phyloP scores from a whole-genome alignment of 1,139 yeast genomes.

The Saccharomycopsis hybrid region DNA sequence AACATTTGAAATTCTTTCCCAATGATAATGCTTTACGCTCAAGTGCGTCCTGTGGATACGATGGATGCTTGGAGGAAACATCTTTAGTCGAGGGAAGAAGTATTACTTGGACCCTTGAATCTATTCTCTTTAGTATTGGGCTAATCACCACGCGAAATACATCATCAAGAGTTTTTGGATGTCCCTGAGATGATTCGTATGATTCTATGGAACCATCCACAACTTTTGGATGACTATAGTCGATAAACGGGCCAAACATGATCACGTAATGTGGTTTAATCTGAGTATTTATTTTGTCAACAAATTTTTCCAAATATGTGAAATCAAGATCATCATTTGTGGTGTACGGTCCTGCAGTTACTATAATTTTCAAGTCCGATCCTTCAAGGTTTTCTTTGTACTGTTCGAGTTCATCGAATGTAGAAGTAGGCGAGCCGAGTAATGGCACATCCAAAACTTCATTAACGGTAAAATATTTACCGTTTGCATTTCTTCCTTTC shows the following conservation, averaged over 20 bases:
- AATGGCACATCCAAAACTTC: slow-evolving; percentile 61
- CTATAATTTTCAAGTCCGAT: slow-evolving; percentile 35
- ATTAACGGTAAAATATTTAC: slow-evolving; percentile 62
- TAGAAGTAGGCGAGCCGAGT: slow-evolving; percentile 64
- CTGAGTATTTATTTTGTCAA: slow-evolving; percentile 51
- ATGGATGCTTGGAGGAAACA: slow-evolving; percentile 61
- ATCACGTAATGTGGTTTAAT: slow-evolving; percentile 65
- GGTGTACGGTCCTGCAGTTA: slow-evolving; percentile 60
- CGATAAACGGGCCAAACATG: slow-evolving; percentile 82
- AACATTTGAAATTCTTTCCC: slow-evolving; percentile 66
- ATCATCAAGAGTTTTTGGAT: slow-evolving; percentile 58
- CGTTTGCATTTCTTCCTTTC: slow-evolving; percentile 83
- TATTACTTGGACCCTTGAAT: slow-evolving; percentile 52
- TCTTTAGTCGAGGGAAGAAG: slow-evolving; percentile 74
- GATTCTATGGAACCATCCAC: slow-evolving; percentile 44
- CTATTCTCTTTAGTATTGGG: slow-evolving; percentile 56
- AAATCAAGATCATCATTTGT: slow-evolving; percentile 40
- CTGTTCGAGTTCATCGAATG: slow-evolving; percentile 41
- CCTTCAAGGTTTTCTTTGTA: slow-evolving; percentile 31
- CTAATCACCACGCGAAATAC: slow-evolving; percentile 53
- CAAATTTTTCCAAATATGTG: slow-evolving; percentile 43
- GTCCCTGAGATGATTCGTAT: slow-evolving; percentile 24
- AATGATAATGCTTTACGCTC: slow-evolving; percentile 58
- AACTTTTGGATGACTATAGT: slow-evolving; percentile 59
- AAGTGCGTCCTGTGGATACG: slow-evolving; percentile 83